phyloP scores from a whole-genome alignment of 1,284 basidiomycete species.

The Fomitiporia mediterranea region DNA sequence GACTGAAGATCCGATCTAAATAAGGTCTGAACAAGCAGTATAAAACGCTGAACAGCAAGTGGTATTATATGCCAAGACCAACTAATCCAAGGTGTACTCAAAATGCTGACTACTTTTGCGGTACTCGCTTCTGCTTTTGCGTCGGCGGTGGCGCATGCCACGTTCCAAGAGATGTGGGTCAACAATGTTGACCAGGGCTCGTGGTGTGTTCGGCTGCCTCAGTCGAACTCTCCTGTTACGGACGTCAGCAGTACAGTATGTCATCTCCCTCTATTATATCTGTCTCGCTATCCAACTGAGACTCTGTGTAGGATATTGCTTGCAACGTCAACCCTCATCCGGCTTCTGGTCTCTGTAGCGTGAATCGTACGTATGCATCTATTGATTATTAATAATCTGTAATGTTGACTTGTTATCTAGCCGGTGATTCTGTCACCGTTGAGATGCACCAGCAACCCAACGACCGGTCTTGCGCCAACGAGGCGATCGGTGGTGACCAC shows the following conservation, averaged over 20 bases:
- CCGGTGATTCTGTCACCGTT: constrained; percentile 44
- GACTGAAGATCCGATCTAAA: background rate
- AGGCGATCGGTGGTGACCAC: constrained; percentile 47
- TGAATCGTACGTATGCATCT: constrained; percentile 34
- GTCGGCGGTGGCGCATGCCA: constrained; percentile 43
- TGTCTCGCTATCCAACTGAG: background rate
- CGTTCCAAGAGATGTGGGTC: constrained; percentile 51
- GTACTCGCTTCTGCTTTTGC: constrained; percentile 35
- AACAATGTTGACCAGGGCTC: constrained; percentile 45
- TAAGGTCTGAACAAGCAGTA: background rate
- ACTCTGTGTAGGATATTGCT: constrained; percentile 38
- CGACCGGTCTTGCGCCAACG: constrained; percentile 42
- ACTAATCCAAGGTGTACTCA: background rate
- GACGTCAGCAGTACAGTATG: constrained; percentile 35
- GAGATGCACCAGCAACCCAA: constrained; percentile 52
- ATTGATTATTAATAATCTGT: background rate
- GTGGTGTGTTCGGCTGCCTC: constrained; percentile 41
- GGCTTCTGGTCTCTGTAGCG: constrained; percentile 36
- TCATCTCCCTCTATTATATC: constrained; percentile 8
- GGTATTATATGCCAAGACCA: background rate
- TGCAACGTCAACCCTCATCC: constrained; percentile 39
- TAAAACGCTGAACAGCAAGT: constrained; percentile 1
- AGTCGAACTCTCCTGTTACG: constrained; percentile 45
- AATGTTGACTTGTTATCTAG: constrained; percentile 25
- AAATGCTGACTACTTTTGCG: constrained; percentile 21